Percentiles rank a stretch among this genome's conserved stretches.
These are phyloP conservation scores for Verticillium alfalfae DNA, from an alignment of 2,329 filamentous ascomycete genomes.

Conservation along the genomic window DNA sequence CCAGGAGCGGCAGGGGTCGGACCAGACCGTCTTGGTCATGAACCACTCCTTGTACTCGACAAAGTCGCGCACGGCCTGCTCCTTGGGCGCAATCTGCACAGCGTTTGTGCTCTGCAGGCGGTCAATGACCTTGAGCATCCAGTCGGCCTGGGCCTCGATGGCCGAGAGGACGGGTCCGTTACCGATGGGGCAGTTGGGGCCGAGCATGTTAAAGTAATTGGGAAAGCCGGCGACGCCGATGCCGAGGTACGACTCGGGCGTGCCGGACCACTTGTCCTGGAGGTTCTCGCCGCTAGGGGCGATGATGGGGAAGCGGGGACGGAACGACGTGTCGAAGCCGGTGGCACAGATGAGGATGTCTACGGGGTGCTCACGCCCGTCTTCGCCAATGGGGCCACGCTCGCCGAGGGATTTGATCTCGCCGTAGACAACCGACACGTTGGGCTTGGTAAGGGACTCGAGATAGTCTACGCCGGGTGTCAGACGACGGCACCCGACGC, in stretches of 20 bases:
- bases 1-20: constrained; percentile 28
- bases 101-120: constrained; percentile 43
- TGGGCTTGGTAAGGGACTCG: constrained; percentile 15
- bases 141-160: constrained; percentile 42
- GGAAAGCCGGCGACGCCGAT: constrained; percentile 18
- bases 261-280: constrained; percentile 19
- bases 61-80: constrained; percentile 43
- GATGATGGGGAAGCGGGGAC: constrained; percentile 34
- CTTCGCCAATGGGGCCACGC: constrained; percentile 17
- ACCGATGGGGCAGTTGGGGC: constrained; percentile 32
- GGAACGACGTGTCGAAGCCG: constrained; percentile 19
- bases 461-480: constrained; percentile 17
- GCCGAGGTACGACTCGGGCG: constrained; percentile 23
- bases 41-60: constrained; percentile 36
- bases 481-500: constrained; percentile 16
- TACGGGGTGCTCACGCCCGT: constrained; percentile 18
- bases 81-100: constrained; percentile 34
- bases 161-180: constrained; percentile 33
- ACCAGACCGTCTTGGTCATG: constrained; percentile 39
- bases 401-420: constrained; percentile 22
- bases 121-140: constrained; percentile 43
- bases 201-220: constrained; percentile 27
- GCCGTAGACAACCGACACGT: constrained; percentile 27
- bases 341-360: constrained; percentile 18
- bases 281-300: constrained; percentile 29